A percentile compares a stretch with the other conserved stretches of the same genome.
Conservation (phyloP, 345 rosid genomes). For the Eutrema japonicum region DNA sequence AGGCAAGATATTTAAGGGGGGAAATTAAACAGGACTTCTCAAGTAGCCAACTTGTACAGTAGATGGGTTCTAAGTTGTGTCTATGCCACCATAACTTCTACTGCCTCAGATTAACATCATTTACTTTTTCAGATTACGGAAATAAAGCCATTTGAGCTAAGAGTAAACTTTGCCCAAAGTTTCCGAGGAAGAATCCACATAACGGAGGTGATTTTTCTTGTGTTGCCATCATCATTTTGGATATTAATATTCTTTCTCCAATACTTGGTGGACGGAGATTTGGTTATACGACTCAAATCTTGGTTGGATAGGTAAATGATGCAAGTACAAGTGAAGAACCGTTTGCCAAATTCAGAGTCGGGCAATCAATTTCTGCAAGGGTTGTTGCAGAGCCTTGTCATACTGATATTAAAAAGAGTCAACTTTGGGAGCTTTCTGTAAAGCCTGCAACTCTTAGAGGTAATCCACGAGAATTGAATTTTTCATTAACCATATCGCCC, state of each 20-base stretch:
- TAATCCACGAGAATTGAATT: conserved; percentile 37
- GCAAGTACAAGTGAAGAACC: conserved; percentile 58
- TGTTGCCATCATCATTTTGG: conserved; percentile 29
- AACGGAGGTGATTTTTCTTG: conserved; percentile 72
- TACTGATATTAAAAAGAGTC: conserved; percentile 54
- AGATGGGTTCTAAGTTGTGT: conserved; percentile 3
- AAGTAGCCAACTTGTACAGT: conserved; percentile 15
- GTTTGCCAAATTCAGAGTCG: conserved; percentile 69
- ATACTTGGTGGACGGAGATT: conserved; percentile 8
- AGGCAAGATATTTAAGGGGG: background rate
- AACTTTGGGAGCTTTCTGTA: conserved; percentile 82
- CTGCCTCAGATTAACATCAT: conserved; percentile 30
- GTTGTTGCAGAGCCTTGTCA: conserved; percentile 62
- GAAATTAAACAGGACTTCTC: background rate
- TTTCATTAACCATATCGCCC: background rate
- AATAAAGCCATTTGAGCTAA: conserved; percentile 78
- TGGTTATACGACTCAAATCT: conserved; percentile 35
- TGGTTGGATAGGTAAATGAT: conserved; percentile 61
- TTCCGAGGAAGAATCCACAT: conserved; percentile 81
- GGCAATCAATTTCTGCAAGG: conserved; percentile 82
- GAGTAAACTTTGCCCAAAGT: conserved; percentile 81
- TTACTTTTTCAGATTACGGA: conserved; percentile 73
- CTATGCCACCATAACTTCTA: conserved; percentile 16
- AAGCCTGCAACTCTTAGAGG: conserved; percentile 72
- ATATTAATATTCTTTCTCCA: conserved; percentile 21